Evolutionary conservation across 257 asterid genomes (phyloP).

Genomic region (Petunia secreta): DNA sequence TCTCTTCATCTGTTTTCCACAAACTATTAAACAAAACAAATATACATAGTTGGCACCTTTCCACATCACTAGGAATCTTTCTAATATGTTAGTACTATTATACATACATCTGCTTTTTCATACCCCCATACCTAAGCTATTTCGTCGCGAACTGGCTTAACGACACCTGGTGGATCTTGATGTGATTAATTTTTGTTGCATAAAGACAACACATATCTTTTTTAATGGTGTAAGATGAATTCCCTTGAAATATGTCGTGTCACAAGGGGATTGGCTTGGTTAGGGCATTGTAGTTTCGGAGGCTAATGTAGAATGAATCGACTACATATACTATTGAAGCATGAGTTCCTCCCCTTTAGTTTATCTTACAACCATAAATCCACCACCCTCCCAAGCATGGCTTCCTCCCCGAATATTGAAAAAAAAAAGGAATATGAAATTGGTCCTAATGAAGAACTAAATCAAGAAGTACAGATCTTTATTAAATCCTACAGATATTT

Average conservation of each 20-base stretch:
- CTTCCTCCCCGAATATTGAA: background rate
- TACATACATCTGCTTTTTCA: background rate
- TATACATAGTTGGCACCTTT: conserved; percentile 21
- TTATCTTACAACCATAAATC: background rate
- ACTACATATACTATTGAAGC: background rate
- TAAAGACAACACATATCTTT: conserved; percentile 46
- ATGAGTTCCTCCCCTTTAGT: background rate
- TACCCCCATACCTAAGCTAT: conserved; percentile 7
- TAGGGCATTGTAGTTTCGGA: background rate
- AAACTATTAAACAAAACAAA: conserved; percentile 16
- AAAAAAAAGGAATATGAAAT: conserved; percentile 3
- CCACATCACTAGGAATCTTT: conserved; percentile 31
- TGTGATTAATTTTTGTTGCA: conserved; percentile 29
- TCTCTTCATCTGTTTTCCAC: conserved; percentile 18
- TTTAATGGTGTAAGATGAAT: background rate
- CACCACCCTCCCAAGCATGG: background rate
- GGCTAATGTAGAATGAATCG: no score
- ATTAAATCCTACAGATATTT: background rate
- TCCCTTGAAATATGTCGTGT: background rate
- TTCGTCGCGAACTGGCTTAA: background rate
- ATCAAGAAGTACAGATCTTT: background rate
- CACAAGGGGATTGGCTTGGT: background rate
- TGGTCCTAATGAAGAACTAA: background rate
- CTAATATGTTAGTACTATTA: background rate
- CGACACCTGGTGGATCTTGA: conserved; percentile 41